These are phyloP conservation scores for Microbotryum violaceum DNA, from an alignment of 1,284 basidiomycete genomes.

Conservation along the genomic window DNA sequence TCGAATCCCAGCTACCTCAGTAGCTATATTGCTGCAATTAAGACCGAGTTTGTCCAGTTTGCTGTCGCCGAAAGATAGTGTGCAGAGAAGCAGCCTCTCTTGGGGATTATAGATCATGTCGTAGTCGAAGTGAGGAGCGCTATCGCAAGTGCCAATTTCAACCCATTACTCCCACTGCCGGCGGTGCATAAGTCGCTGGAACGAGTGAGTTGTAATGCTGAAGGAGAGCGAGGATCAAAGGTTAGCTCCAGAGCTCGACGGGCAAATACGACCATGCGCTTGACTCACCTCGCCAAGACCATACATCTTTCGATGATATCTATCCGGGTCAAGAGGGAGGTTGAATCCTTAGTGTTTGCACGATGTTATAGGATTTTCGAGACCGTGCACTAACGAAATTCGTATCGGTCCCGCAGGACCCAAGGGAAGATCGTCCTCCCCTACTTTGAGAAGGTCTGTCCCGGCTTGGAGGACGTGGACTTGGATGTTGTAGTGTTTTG, in stretches of 20 bases:
- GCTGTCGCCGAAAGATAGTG: no score
- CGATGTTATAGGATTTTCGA: no score
- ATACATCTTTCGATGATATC: conserved; percentile 85
- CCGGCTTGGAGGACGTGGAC: conserved; percentile 88
- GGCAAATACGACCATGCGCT: background rate
- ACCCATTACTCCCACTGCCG: no score
- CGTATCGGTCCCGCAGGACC: conserved; percentile 17
- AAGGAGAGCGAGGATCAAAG: conserved; percentile 3
- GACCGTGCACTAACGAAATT: conserved; percentile 20
- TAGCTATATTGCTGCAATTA: no score
- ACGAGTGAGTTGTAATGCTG: conserved; percentile 79
- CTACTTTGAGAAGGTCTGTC: conserved; percentile 59
- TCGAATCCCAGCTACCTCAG: no score
- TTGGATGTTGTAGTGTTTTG: conserved; percentile 70
- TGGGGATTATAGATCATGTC: no score
- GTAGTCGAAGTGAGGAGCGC: no score
- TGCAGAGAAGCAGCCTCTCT: no score
- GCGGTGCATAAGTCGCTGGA: conserved; percentile 8
- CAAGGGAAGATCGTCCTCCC: conserved; percentile 56
- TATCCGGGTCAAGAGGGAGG: conserved; percentile 38
- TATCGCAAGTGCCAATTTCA: no score
- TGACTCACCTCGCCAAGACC: conserved; percentile 78
- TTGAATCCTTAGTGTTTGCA: no score
- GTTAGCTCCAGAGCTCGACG: background rate
- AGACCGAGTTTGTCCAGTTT: no score